Conservation (phyloP, 805 yeast species). For the Schizosaccharomyces lindneri region DNA sequence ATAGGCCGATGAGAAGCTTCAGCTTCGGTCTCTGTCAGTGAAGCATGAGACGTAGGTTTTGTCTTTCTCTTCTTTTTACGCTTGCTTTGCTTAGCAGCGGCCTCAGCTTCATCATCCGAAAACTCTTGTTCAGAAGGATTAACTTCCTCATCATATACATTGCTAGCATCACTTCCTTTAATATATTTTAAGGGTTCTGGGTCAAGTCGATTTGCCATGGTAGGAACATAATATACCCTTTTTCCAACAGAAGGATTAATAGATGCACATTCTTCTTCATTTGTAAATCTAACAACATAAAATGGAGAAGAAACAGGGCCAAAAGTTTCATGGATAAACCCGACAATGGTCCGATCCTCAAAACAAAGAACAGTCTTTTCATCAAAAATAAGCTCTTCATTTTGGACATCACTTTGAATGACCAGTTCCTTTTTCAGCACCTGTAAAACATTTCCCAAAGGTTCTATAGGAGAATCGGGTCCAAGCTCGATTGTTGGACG, state of each 20-base stretch:
- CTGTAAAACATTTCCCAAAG: slow-evolving; percentile 42
- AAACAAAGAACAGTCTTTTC: slow-evolving; percentile 56
- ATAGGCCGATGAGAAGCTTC: no score
- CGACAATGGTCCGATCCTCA: slow-evolving; percentile 42
- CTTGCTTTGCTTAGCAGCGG: slow-evolving; percentile 26
- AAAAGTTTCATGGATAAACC: slow-evolving; percentile 50
- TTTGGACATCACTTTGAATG: slow-evolving; percentile 48
- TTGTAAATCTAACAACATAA: slow-evolving; percentile 47
- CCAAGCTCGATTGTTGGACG: slow-evolving; percentile 37
- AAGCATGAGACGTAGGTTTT: background rate
- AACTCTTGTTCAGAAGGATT: slow-evolving; percentile 85
- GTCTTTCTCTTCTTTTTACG: background rate
- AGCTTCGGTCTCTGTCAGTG: no score
- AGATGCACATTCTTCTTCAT: slow-evolving; percentile 22
- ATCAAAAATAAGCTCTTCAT: slow-evolving; percentile 59
- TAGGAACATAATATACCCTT: slow-evolving; percentile 51
- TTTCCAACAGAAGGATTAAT: slow-evolving; percentile 21
- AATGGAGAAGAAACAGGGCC: slow-evolving; percentile 67
- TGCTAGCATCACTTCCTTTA: slow-evolving; percentile 87
- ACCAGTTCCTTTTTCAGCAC: slow-evolving; percentile 51
- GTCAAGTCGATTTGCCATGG: slow-evolving; percentile 51
- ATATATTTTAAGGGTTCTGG: slow-evolving; percentile 44
- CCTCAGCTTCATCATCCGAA: slow-evolving; percentile 81
- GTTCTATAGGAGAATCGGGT: slow-evolving; percentile 38
- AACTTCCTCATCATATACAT: slow-evolving; percentile 80